Base-by-base conservation (phyloP, 2,329 filamentous ascomycete genomes). In the Bipolaris gigantea region DNA sequence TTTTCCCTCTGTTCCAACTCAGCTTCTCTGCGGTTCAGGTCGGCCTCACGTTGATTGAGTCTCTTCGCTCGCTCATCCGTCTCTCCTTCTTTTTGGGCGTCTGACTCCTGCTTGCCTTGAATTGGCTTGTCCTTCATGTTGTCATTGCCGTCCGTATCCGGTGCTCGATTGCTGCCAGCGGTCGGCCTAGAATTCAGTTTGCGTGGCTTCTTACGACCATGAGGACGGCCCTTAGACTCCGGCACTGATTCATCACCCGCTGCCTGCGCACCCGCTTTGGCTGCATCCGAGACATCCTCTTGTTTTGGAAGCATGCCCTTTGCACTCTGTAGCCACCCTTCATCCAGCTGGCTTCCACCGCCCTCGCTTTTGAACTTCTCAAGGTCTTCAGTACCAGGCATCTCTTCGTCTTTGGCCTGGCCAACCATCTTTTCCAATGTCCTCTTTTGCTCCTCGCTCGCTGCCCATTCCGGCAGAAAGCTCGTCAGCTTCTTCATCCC, bases 341-440 rank as follows among this genome's bases (percentile, higher is more conserved):
- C 48, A 18, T 59, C 48, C 16, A 54, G 38, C 8, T 56, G 30
- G 11, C 41, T 53, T 16, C 49, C 51, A 9, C 47, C 42, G 16
- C 56, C 56, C 4, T 62, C 62, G 16, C 32, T 55, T 7, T 55
- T 55, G 27, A 62, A 53, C 36, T 49, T 57, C 40, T 65, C 50
- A 40, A 65, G 44, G 47, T 65, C 62, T 13, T 64, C 52, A 15
- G 48, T 40, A 5, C 52, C 48, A 18, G 61, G 61, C 50, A 60
- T 53, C n/a, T 63, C 50, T 19, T 60, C 45, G 9, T 65, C 56
- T 2, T 57, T 57, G 19, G 53, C 59, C 19, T 64, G 57, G 10
- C 56, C 59, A 9, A 63, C 41, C 62, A 63, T 64, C 53, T 65
- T 62, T 34, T 65, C 59, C 3, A 65, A 34, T 13, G 60, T 44